Conservation (phyloP, 768 basidiomycete species). For the Calvatia gigantea region DNA sequence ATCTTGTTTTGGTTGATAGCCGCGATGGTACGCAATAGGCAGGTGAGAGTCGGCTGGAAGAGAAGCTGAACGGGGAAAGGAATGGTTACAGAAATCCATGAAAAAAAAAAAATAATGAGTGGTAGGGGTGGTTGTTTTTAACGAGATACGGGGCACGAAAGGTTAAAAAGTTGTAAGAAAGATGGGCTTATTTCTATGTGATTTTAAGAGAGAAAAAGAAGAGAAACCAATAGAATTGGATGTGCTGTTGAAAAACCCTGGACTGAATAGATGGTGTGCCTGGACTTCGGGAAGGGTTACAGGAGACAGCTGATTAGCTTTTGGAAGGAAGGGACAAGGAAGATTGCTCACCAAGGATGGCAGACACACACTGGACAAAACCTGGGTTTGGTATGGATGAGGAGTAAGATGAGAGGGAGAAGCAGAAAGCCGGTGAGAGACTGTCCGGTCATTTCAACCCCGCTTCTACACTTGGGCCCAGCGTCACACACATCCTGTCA, state of each 20-base stretch:
- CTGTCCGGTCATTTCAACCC: slow-evolving; percentile 1
- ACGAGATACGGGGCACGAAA: background rate
- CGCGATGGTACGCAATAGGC: slow-evolving; percentile 4
- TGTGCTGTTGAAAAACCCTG: slow-evolving; percentile 3
- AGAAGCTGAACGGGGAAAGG: slow-evolving; percentile 30
- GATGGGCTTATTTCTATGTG: background rate
- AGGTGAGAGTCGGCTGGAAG: slow-evolving; percentile 19
- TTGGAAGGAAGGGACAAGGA: background rate
- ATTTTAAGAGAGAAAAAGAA: background rate
- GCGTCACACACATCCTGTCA: slow-evolving; percentile 1
- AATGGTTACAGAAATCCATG: slow-evolving; percentile 8
- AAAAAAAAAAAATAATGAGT: no score
- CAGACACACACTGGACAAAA: background rate
- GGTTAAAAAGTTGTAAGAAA: background rate
- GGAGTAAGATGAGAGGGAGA: background rate
- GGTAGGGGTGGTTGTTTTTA: background rate
- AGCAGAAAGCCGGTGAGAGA: slow-evolving; percentile 3
- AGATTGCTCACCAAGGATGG: background rate
- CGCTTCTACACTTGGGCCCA: background rate
- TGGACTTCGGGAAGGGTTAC: background rate
- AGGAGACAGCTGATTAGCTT: background rate
- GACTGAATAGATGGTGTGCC: slow-evolving; percentile 5
- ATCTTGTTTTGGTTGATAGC: background rate
- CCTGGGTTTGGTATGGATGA: background rate
- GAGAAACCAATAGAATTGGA: background rate